Evolutionary conservation across 2,329 filamentous ascomycete species (phyloP), one percentile per base, ranked within the genome.

Genomic region (Lachnellula occidentalis): DNA sequence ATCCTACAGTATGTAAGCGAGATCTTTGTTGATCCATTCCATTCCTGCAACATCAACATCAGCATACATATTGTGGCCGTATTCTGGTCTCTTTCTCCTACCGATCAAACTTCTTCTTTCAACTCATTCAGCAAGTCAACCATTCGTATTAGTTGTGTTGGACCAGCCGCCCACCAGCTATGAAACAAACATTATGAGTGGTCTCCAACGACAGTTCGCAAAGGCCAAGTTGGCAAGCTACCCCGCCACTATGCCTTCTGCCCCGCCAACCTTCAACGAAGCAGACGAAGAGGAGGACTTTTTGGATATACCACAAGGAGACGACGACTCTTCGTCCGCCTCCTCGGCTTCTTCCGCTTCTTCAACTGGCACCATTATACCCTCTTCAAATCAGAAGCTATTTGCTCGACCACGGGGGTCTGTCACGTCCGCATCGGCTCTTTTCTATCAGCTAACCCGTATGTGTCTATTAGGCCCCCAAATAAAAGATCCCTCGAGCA

Each of bases 281-380:
- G 69, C 71, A 51, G 79, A 82, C 27, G 73, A 79, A 52, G 76
- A 78, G 53, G 65, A 66, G 36, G 65, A 68, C 53, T 59, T 77
- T 50, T 65, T 73, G 14, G 43, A 45, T 17, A 7, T 31, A 27
- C 43, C 43, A 42, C 62, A 54, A 54, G 54, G 54, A 45, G 66
- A 89, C 64, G 83, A 86, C 60, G 86, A 88, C 69, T 88, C 85
- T 14, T 88, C 85, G 1, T 87, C 83, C 8, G 82, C 85, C 11
- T 88, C 85, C 1, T 87, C 84, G 6, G 81, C 88, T 14, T 95
- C 88, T 0, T 96, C 91, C n/a, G 86, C 90, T 37, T 95, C 92
- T 3, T 96, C 92, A 1, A 90, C 91, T 3, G 91, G 92, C 24
- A 97, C 92, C n/a, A 80, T 97, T 58, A 86, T 90, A 59, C 90